Base-by-base conservation (phyloP, 805 yeast species). In the Candida ovalis region DNA sequence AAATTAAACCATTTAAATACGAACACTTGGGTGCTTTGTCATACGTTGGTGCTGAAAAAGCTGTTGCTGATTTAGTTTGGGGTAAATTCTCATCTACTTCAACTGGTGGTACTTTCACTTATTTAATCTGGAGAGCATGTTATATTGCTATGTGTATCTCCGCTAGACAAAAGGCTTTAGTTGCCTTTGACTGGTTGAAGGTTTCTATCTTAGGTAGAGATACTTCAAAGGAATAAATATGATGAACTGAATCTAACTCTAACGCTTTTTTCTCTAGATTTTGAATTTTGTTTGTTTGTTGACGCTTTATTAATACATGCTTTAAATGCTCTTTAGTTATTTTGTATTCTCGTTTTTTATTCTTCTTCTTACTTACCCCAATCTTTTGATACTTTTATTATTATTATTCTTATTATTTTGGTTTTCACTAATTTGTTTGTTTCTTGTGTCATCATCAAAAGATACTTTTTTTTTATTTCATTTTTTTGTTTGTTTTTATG, bases 61-160 rank as follows among this genome's bases (percentile, higher is more conserved):
- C 81, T 39, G 80, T 77, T 57, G 81, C 81, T 44, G 81, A 77
- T 61, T 70, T 77, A 59, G 80, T 75, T 28, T 75, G 79, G 80
- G 80, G 79, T 52, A 77, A 74, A 57, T 75, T 77, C 79, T 57
- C 62, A 30, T 57, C 61, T 43, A 71, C 76, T 46, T 70, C 76
- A 13, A 64, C 78, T 39, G 81, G 81, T 53, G 81, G 81, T 67
- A 68, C 77, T 39, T 68, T 76, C 59, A 76, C 81, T 43, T 77
- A 70, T 70, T 71, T 77, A 59, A 68, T 77, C 68, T 77, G 81
- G 81, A 74, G 80, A 72, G 72, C 78, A 39, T 75, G 77, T 24
- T 76, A 76, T 63, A 73, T 77, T 49, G 70, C 74, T 66, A 77
- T 77, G 81, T 75, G 79, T 67, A 73, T 77, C 54, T 73, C 78